Evolutionary conservation across 257 asterid species (phyloP), one percentile per base, ranked within the genome.

Genomic region (Penstemon davidsonii): DNA sequence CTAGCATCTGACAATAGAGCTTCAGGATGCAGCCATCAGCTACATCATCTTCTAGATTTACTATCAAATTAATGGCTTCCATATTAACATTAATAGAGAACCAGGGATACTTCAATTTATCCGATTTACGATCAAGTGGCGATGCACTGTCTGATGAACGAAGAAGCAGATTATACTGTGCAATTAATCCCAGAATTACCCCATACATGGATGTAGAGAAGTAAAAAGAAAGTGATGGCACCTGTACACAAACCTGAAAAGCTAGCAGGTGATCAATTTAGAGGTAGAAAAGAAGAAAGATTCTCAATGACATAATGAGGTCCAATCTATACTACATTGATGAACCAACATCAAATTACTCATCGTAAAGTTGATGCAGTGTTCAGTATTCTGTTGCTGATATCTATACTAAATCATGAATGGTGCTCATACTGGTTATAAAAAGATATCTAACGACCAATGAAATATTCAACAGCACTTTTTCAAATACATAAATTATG

Each of bases 31-130:
- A 82, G 47, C 75, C 88, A 77, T 76, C 81, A 55, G 77, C 84
- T 38, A 44, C 82, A 74, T 76, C 83, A 70, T 82, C 90, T 76
- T 87, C 96, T 72, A 90, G 89, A 78, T 90, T 87, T 54, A 88
- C 82, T 54, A 81, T 71, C 71, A 88, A 74, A 72, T 51, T 62
- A 74, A 85, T 62, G 18, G 78, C 84, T 74, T 76, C 83, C 70
- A 90, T 62, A 76, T 74, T 76, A 69, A 84, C 84, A 66, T 68
- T 62, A 55, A 87, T 43, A 71, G 96, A 88, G 72, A 87, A 77
- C 88, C 96, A 81, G 54, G 84, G 62, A 61, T 8, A 55, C 50
- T 62, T 58, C 54, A 44, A 50, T 57, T 74, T 81, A 69, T 81
- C 75, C 65, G 86, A 71, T 59, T 71, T 71, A 37, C 66, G 69